Evolutionary conservation across 78 protist genomes (phyloP).

Genomic region (Dictyostelium capitatum): DNA sequence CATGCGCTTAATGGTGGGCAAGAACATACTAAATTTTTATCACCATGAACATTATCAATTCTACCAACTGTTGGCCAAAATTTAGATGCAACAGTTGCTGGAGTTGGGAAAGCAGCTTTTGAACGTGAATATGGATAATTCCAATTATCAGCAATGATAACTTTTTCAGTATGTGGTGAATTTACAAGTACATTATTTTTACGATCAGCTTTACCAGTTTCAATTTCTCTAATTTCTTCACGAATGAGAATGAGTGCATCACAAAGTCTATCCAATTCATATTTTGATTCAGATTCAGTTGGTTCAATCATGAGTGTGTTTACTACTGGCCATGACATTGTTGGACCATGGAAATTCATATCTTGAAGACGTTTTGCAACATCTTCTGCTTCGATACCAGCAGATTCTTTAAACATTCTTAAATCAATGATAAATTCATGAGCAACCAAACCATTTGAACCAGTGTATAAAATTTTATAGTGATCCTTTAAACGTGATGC

Average conservation of each 20-base stretch:
- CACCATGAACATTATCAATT: constrained; percentile 95
- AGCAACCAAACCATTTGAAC: constrained; percentile 87
- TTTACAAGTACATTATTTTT: constrained; percentile 91
- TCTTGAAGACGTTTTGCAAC: constrained; percentile 98
- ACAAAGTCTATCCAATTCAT: constrained; percentile 96
- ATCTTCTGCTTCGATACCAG: constrained; percentile 96
- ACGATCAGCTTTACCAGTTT: constrained; percentile 87
- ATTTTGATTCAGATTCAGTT: constrained; percentile 95
- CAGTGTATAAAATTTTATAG: constrained; percentile 91
- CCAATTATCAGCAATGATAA: constrained; percentile 80
- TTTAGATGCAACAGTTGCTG: constrained; percentile 57
- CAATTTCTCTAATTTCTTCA: constrained; percentile 94
- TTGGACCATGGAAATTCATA: constrained; percentile 94
- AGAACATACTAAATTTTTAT: constrained; percentile 91
- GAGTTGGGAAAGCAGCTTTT: constrained; percentile 87
- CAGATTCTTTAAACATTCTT: constrained; percentile 86
- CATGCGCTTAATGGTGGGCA: too few relatives aligned
- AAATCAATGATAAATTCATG: constrained; percentile 98
- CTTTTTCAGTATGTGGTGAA: constrained; percentile 94
- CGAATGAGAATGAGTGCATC: constrained; percentile 96
- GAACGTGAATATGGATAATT: constrained; percentile 77
- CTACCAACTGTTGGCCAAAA: constrained; percentile 92
- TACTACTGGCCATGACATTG: constrained; percentile 96
- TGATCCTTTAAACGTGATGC: constrained; percentile 90
- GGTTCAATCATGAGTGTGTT: constrained; percentile 99